Percentiles rank a stretch among this genome's conserved stretches.
Conservation (phyloP, 2,329 filamentous ascomycete species). For the Verticillium isaacii region DNA sequence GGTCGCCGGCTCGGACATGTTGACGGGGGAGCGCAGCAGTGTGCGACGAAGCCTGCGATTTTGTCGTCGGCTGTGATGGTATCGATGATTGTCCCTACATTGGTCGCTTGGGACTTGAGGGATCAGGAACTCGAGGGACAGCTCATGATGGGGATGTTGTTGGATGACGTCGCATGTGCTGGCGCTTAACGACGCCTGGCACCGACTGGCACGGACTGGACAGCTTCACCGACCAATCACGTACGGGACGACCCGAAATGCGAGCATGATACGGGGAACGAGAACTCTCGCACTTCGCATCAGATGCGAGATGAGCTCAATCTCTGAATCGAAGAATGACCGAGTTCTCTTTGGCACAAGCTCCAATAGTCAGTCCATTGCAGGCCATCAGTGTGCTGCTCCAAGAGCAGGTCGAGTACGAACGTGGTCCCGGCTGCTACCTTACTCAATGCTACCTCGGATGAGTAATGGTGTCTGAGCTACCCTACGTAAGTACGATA, state of each 20-base stretch:
- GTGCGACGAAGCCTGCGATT: not conserved
- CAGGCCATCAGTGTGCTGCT: no score
- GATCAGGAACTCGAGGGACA: not conserved
- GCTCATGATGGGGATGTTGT: not conserved
- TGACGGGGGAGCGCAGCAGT: not conserved
- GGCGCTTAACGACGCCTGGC: not conserved
- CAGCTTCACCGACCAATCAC: not conserved
- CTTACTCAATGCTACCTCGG: no score
- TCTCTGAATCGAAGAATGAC: not conserved
- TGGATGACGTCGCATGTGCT: not conserved
- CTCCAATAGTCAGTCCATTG: not conserved
- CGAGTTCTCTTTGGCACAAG: not conserved
- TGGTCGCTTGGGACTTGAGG: not conserved
- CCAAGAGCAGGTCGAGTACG: no score
- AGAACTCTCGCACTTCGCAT: not conserved
- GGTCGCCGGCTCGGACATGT: constrained; percentile 10
- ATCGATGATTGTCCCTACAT: not conserved
- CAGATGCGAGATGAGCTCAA: not conserved
- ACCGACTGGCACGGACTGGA: not conserved
- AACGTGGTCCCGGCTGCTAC: no score
- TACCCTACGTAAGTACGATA: no score
- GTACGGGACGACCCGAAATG: not conserved
- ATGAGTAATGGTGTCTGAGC: no score
- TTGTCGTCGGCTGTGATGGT: not conserved
- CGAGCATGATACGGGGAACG: not conserved